Evolutionary conservation across 2,329 filamentous ascomycete species (phyloP).

Genomic region (Penicillium freii): DNA sequence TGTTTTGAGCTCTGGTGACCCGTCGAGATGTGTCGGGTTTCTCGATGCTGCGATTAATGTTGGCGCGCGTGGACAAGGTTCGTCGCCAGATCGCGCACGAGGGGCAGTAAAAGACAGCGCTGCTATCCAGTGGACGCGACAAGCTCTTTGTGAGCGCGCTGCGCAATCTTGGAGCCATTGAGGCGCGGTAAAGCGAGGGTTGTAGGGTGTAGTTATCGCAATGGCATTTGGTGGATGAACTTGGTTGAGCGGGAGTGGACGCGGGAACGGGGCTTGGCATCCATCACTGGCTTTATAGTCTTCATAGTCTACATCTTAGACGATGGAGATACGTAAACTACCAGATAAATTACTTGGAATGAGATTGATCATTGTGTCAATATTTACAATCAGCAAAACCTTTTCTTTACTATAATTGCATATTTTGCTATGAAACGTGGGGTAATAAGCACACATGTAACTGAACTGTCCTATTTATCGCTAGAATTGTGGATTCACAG

Average conservation of each 20-base stretch:
- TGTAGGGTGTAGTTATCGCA: constrained; percentile 2
- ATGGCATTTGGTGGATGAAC: constrained; percentile 6
- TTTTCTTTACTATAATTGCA: background rate
- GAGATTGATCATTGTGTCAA: background rate
- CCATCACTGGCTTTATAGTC: background rate
- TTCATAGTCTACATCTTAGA: background rate
- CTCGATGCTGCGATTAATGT: constrained; percentile 12
- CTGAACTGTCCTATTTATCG: constrained; percentile 15
- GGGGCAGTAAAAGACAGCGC: constrained; percentile 39
- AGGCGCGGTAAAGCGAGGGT: background rate
- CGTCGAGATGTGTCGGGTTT: constrained; percentile 15
- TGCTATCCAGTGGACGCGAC: constrained; percentile 26
- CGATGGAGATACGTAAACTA: background rate
- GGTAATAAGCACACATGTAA: constrained; percentile 10
- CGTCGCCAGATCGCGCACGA: constrained; percentile 42
- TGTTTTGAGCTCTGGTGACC: constrained; percentile 4
- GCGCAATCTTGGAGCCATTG: constrained; percentile 44
- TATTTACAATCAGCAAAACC: background rate
- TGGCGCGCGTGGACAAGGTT: constrained; percentile 30
- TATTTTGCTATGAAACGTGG: constrained; percentile 2
- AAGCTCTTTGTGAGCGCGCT: constrained; percentile 37
- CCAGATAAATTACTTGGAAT: background rate
- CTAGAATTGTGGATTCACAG: constrained; percentile 14
- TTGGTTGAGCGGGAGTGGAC: constrained; percentile 18
- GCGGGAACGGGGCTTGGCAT: constrained; percentile 24